Evolutionary conservation across 2,329 filamentous ascomycete genomes (phyloP).

Genomic region (Colletotrichum salicis): DNA sequence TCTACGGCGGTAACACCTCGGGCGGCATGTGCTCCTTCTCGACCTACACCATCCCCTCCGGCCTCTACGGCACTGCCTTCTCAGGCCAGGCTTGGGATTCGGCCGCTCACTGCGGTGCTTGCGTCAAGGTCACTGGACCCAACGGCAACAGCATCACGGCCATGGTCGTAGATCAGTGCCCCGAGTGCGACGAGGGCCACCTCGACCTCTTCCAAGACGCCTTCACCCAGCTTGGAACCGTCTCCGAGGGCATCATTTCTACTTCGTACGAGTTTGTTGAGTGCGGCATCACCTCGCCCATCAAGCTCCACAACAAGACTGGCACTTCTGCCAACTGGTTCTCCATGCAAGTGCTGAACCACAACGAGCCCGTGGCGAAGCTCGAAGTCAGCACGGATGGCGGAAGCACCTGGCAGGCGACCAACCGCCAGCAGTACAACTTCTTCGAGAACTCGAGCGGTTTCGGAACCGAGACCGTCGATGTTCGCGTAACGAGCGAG

Average conservation of each 20-base stretch:
- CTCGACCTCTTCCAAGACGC: slow-evolving; percentile 58
- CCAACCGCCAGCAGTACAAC: slow-evolving; percentile 65
- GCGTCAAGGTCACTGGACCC: slow-evolving; percentile 68
- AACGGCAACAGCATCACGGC: slow-evolving; percentile 68
- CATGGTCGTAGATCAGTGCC: slow-evolving; percentile 66
- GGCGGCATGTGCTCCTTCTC: slow-evolving; percentile 73
- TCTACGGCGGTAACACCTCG: slow-evolving; percentile 64
- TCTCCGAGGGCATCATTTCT: slow-evolving; percentile 47
- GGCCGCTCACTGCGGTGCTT: slow-evolving; percentile 68
- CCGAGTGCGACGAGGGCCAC: slow-evolving; percentile 52
- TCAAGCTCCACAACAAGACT: slow-evolving; percentile 56
- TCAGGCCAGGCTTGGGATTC: slow-evolving; percentile 67
- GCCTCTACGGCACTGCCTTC: slow-evolving; percentile 70
- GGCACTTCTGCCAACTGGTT: slow-evolving; percentile 56
- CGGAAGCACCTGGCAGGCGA: slow-evolving; percentile 67
- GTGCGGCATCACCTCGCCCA: slow-evolving; percentile 54
- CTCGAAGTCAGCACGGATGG: slow-evolving; percentile 71
- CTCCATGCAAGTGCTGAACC: slow-evolving; percentile 69
- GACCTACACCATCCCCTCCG: slow-evolving; percentile 69
- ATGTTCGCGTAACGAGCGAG: slow-evolving; percentile 65
- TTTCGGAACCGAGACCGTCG: slow-evolving; percentile 64
- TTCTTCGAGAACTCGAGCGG: slow-evolving; percentile 70
- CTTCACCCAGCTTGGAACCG: slow-evolving; percentile 50
- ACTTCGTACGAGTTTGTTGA: slow-evolving; percentile 50
- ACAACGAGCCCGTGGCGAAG: slow-evolving; percentile 64